Conservation (phyloP, 495 filamentous ascomycete genomes). For the Venustampulla echinocandica region DNA sequence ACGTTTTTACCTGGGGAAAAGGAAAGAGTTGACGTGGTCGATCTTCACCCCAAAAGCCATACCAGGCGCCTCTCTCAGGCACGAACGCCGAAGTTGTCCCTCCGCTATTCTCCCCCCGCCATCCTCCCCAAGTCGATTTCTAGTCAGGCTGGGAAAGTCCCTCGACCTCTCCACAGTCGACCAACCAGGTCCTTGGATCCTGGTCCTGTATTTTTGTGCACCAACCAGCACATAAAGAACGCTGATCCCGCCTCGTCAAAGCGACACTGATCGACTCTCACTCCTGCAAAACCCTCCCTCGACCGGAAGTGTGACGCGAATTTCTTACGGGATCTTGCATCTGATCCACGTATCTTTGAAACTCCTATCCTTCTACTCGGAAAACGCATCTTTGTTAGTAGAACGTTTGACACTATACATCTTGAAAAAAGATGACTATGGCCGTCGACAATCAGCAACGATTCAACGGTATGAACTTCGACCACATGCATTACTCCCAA, state of each 20-base stretch:
- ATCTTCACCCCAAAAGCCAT: conserved; percentile 16
- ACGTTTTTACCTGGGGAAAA: conserved; percentile 1
- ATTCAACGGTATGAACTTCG: conserved; percentile 74
- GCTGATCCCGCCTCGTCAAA: conserved; percentile 57
- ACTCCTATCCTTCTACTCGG: conserved; percentile 24
- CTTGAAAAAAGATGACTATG: conserved; percentile 58
- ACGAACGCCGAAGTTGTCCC: not conserved
- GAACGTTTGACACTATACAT: conserved; percentile 10
- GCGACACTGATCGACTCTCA: conserved; percentile 33
- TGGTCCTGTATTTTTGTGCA: conserved; percentile 5
- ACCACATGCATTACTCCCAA: conserved; percentile 62
- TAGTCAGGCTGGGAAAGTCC: not conserved
- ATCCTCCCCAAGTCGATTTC: conserved; percentile 10
- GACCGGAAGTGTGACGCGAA: conserved; percentile 8
- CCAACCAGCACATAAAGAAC: conserved; percentile 57
- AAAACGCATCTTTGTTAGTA: conserved; percentile 1
- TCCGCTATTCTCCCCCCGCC: conserved; percentile 3
- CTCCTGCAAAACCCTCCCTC: conserved; percentile 4
- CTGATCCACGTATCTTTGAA: conserved; percentile 35
- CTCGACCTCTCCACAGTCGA: not conserved
- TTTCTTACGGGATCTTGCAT: conserved; percentile 38
- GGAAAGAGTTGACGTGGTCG: conserved; percentile 13
- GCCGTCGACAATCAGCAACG: conserved; percentile 82
- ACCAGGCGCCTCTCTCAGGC: conserved; percentile 3
- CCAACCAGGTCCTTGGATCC: conserved; percentile 18